Conservation (phyloP, 2,329 filamentous ascomycete genomes). For the Hymenoscyphus linearis region DNA sequence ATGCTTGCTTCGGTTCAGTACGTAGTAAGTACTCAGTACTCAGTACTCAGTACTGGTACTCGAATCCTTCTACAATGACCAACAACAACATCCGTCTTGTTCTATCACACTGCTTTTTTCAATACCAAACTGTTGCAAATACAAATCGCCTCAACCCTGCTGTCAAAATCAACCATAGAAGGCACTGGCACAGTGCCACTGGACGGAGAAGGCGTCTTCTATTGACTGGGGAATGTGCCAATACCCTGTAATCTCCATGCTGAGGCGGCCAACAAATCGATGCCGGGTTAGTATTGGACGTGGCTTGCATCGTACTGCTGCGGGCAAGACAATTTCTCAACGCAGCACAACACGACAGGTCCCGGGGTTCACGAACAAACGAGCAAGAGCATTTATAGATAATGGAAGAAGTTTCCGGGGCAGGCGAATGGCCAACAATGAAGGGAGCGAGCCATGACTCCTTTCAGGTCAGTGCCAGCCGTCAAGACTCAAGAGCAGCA, state of each 20-base stretch:
- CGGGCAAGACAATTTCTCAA: slow-evolving; percentile 10
- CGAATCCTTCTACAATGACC: neutral
- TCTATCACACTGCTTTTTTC: slow-evolving; percentile 3
- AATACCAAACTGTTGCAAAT: slow-evolving; percentile 3
- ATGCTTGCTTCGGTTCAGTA: neutral
- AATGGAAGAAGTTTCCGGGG: neutral
- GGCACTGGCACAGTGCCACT: too few relatives aligned
- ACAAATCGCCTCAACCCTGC: neutral
- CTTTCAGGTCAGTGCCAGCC: too few relatives aligned
- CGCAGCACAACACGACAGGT: slow-evolving; percentile 6
- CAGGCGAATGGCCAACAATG: neutral
- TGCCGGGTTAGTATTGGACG: slow-evolving; percentile 3
- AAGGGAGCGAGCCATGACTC: slow-evolving; percentile 6
- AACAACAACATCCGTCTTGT: neutral
- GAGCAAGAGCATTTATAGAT: neutral
- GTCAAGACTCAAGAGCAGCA: neutral
- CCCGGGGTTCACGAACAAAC: slow-evolving; percentile 7
- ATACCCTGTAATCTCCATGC: slow-evolving; percentile 9
- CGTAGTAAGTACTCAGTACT: neutral
- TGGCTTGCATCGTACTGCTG: slow-evolving; percentile 3
- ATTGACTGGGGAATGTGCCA: slow-evolving; percentile 11
- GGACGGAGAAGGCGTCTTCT: slow-evolving; percentile 11
- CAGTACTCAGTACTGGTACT: neutral
- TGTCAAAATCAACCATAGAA: slow-evolving; percentile 17
- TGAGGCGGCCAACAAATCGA: neutral